phyloP scores from a whole-genome alignment of 208 protist genomes.

The Trypanosoma mega region DNA sequence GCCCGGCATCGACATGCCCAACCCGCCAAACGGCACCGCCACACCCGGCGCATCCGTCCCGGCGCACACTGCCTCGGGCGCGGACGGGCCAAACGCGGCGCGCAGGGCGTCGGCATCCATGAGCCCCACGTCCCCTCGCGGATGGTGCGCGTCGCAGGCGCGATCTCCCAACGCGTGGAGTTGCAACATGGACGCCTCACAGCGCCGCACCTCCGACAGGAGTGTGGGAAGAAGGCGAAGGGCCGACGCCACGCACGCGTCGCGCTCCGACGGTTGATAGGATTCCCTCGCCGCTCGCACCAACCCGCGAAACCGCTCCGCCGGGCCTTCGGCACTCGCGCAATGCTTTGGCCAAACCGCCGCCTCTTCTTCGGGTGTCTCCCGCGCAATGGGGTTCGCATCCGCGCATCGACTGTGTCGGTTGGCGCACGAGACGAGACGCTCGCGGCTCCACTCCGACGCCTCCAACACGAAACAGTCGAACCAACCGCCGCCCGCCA shows the following conservation, averaged over 20 bases:
- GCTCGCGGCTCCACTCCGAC: not conserved
- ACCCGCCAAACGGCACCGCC: not conserved
- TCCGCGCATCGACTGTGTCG: not conserved
- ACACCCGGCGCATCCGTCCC: not conserved
- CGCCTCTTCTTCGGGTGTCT: no score
- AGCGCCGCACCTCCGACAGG: not conserved
- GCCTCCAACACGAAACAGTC: constrained; percentile 18
- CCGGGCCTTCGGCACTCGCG: not conserved
- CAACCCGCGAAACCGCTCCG: not conserved
- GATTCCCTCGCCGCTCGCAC: no score
- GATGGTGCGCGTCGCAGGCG: not conserved
- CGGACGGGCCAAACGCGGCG: not conserved
- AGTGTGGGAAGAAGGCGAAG: not conserved
- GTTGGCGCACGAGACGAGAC: not conserved
- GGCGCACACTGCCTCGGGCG: not conserved
- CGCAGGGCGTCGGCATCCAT: constrained; percentile 9
- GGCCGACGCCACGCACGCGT: constrained; percentile 5
- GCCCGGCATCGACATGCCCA: constrained; percentile 28
- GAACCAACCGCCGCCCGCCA: constrained; percentile 10
- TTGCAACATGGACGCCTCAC: constrained; percentile 15
- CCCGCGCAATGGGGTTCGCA: not conserved
- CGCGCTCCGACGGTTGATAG: not conserved
- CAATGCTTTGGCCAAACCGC: not conserved
- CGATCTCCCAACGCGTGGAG: constrained; percentile 14
- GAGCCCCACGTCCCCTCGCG: constrained; percentile 17